Evolutionary conservation across 345 rosid species (phyloP).

Genomic region (Syzygium aqueum): DNA sequence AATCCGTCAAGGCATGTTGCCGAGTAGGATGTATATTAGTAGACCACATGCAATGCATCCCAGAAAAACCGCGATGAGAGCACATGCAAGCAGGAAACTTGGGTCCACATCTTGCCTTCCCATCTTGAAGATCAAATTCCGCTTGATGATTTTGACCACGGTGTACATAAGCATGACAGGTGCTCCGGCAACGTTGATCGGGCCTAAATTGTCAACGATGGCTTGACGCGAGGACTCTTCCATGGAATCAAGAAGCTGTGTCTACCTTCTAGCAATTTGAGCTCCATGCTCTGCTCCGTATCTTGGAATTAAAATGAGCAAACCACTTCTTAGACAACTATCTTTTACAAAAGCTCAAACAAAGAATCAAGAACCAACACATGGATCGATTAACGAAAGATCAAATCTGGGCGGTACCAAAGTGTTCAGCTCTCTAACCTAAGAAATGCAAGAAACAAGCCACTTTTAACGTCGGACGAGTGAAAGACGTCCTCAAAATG

Average conservation of each 20-base stretch:
- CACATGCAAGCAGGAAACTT: background rate
- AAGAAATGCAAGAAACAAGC: too few species aligned
- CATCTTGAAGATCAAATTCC: background rate
- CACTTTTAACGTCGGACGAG: too few species aligned
- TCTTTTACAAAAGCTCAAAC: background rate
- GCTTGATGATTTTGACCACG: background rate
- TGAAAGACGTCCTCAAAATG: too few species aligned
- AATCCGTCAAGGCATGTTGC: background rate
- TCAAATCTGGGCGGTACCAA: too few species aligned
- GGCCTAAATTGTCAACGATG: too few species aligned
- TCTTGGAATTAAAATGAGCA: background rate
- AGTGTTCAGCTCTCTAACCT: too few species aligned
- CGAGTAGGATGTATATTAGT: background rate
- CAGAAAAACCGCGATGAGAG: background rate
- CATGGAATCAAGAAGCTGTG: background rate
- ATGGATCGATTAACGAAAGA: background rate
- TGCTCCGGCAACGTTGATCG: too few species aligned
- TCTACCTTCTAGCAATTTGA: background rate
- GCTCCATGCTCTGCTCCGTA: background rate
- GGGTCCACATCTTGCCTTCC: background rate
- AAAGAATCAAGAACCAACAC: background rate
- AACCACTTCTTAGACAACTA: background rate
- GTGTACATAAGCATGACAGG: too few species aligned
- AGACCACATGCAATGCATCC: background rate
- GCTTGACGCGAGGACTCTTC: background rate